Evolutionary conservation across 2,329 filamentous ascomycete species (phyloP), one percentile per base, ranked within the genome.

Genomic region (Aspergillus sp.): DNA sequence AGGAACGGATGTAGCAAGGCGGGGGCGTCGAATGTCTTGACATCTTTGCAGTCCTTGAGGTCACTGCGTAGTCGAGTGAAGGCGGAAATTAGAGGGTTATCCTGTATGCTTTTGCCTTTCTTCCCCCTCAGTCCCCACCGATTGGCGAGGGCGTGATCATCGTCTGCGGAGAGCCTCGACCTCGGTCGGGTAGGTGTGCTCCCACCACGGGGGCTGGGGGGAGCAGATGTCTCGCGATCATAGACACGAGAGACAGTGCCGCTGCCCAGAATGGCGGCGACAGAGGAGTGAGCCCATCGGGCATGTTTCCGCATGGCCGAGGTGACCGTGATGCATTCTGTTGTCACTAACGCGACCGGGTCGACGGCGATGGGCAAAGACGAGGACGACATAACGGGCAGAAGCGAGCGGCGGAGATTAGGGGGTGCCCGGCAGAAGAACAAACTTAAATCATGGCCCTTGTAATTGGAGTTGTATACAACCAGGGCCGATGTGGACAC

Each of bases 261-360:
- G 63, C 91, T 91, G 51, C 95, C 95, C 33, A 99, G 82, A 60
- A 99, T 99, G 53, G 93, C 93, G 39, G 95, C 92, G 45, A 99
- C 95, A 5, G 93, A 97, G 12, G 93, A 96, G 74, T 98, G 93
- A 48, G 92, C 91, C 82, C 93, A 98, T 64, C 95, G 89, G 63
- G 92, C 90, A 84, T 97, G 89, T 79, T 99, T 99, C 70, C 96
- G 93, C 84, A 99, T 97, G 60, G 93, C 92, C 61, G 93, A 97
- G 13, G 95, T 98, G 78, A 99, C 93, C 46, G 93, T 93, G 72
- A 98, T 98, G 76, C 95, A 99, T 87, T 99, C 95, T 76, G 93
- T 96, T 62, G 96, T 96, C 64, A 99, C 92, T 68, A 99, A 81
- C 49, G 92, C 93, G 57, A 96, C 88, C 1, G 93, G 92, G 70